Evolutionary conservation across 805 yeast species (phyloP), one percentile per base, ranked within the genome.

Genomic region (Ogataea ramenticola): DNA sequence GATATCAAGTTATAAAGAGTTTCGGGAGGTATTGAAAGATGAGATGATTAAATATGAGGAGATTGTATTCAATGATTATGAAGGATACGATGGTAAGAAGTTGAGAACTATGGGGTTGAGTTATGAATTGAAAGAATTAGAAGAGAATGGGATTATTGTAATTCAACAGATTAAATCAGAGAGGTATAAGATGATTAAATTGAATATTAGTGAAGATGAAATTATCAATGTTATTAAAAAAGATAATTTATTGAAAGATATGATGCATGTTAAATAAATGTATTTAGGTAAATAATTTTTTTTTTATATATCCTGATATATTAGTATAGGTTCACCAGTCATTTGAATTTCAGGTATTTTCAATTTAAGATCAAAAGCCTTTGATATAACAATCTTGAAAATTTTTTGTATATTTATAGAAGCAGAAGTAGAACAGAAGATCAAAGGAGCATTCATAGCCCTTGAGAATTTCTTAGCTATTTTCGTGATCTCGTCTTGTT

Each of bases 321-420:
- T 72, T 42, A 91, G 71, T 24, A 91, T 70, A 4, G 99, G 99
- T 60, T 91, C 97, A n/a, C 98, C 99, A 21, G 80, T 74, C 48
- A 82, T 81, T 38, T 74, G 74, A 36, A 89, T 82, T 62, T 91
- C 97, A 2, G 93, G 95, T 17, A 91, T 72, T 41, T 83, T 84
- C 53, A 91, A 68, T 50, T 80, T 80, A 54, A 91, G 68, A 60
- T 89, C 96, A 61, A 91, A 91, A 4, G 95, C 93, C 60, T 89
- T 90, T 22, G 96, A 83, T 37, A 91, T 75, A 24, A 91, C 82
- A 35, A 91, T 79, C 63, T 93, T 93, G 70, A 91, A 91, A 24
- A 91, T 88, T 66, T 90, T 90, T 59, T 90, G 96, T 20, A 91
- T 86, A 53, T 91, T 93, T 49, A 93, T 86, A 2, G 96, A 87